phyloP scores from a whole-genome alignment of 306 rosid genomes.

The Prunus salicina region DNA sequence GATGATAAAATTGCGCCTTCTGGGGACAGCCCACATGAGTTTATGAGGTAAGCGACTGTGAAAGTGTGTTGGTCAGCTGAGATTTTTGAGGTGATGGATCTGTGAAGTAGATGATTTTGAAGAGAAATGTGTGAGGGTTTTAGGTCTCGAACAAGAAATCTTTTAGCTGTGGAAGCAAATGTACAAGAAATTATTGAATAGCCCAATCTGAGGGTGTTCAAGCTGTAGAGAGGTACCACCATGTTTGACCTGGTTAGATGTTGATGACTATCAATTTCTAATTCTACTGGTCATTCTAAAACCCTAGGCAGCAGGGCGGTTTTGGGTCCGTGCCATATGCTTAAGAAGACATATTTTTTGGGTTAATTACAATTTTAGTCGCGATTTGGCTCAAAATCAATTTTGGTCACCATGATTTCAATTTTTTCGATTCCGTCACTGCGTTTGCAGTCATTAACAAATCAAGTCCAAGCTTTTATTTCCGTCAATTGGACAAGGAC shows the following conservation, averaged over 20 bases:
- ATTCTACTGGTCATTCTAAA: neutral
- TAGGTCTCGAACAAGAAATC: neutral
- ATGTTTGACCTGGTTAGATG: too few relatives aligned
- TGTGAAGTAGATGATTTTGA: neutral
- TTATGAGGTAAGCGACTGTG: conserved; percentile 26
- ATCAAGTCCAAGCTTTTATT: too few relatives aligned
- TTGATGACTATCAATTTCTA: too few relatives aligned
- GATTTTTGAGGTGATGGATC: conserved; percentile 1
- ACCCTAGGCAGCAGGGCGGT: too few relatives aligned
- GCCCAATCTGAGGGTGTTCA: neutral
- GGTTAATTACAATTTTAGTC: too few relatives aligned
- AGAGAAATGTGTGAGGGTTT: neutral
- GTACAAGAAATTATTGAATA: neutral
- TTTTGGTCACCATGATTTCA: too few relatives aligned
- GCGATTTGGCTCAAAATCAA: too few relatives aligned
- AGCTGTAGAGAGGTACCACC: neutral
- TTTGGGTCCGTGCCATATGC: too few relatives aligned
- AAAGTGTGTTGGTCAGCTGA: conserved; percentile 9
- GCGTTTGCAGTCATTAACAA: too few relatives aligned
- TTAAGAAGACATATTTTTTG: too few relatives aligned
- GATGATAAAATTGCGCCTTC: conserved; percentile 17
- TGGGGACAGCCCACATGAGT: conserved; percentile 32
- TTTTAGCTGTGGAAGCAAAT: neutral
- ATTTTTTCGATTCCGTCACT: too few relatives aligned
- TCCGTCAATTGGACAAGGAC: too few relatives aligned